Evolutionary conservation across 2,329 filamentous ascomycete species (phyloP), one percentile per base, ranked within the genome.

Genomic region (Alternaria alternata): DNA sequence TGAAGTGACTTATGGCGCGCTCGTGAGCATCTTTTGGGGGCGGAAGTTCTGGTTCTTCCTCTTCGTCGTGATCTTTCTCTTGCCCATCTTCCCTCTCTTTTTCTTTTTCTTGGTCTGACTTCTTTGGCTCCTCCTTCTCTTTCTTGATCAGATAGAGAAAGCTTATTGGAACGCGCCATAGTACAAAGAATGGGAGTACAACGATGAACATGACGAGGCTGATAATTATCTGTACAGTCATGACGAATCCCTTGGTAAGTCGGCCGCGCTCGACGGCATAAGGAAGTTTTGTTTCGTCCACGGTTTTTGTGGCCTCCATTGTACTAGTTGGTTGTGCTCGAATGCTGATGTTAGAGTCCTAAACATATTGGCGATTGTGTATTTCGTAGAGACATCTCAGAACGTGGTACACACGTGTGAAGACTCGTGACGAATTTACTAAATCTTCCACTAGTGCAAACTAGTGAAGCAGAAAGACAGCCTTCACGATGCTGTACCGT

Each of bases 81-180:
- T 49, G 7, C 5, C 8, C 18, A 2, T 22, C 30, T 12, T 34
- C 20, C 22, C 20, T 30, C 1, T 16, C 14, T 26, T 34, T 34
- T 2, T 8, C 14, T 1, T n/a, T 12, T 3, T n/a, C 8, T 49
- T 38, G 46, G 6, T n/a, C 46, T 49, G 32, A 2, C 2, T 49
- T 49, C 30, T 26, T 38, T 49, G 42, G 16, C 24, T 49, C 32
- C 32, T 24, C 12, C 22, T 36, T 36, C 34, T 49, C 46, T 22
- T 49, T 49, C 9, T 14, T 49, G 46, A 20, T 26, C 8, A 49
- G 20, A 30, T 49, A 49, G 14, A 63, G 46, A 7, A 55, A n/a
- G 38, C 24, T 32, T 22, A 59, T 28, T 7, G 44, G 28, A 12
- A 51, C 7, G 16, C 59, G 59, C 59, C 54, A 62, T 22, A 36